A percentile compares a stretch with the other conserved stretches of the same genome.
Conservation (phyloP, 805 yeast genomes). For the Candida arabinofermentans region DNA sequence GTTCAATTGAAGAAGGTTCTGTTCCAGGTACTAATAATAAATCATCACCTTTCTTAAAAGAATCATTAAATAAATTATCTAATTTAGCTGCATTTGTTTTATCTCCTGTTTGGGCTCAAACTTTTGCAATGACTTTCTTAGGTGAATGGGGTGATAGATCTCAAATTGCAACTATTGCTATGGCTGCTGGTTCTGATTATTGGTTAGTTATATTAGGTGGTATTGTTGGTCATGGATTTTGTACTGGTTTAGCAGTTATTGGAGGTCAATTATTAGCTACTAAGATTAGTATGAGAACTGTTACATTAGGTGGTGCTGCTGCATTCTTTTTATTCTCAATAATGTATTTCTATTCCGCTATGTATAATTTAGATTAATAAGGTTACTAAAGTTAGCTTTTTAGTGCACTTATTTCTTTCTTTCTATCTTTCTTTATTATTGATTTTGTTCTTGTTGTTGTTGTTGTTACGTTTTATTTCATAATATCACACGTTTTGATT, state of each 20-base stretch:
- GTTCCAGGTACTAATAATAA: constrained; percentile 8
- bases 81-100: constrained; percentile 60
- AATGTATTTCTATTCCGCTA: constrained; percentile 72
- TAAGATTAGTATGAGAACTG: constrained; percentile 84
- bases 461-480: too few species aligned
- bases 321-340: constrained; percentile 83
- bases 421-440: not conserved
- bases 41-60: constrained; percentile 4
- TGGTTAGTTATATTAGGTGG: constrained; percentile 89
- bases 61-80: constrained; percentile 34
- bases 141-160: constrained; percentile 99
- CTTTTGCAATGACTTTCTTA: constrained; percentile 89
- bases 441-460: too few species aligned
- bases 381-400: not conserved
- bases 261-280: constrained; percentile 92
- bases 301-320: constrained; percentile 85
- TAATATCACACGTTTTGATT: too few species aligned
- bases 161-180: constrained; percentile 95
- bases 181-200: constrained; percentile 96
- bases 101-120: constrained; percentile 91
- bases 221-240: constrained; percentile 79
- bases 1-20: constrained; percentile 57
- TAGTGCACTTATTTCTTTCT: not conserved
- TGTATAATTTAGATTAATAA: constrained; percentile 25
- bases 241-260: constrained; percentile 86